Percentiles rank a stretch among this genome's conserved stretches.
Conservation (phyloP, 768 basidiomycete species). For the Lepiota venenata region DNA sequence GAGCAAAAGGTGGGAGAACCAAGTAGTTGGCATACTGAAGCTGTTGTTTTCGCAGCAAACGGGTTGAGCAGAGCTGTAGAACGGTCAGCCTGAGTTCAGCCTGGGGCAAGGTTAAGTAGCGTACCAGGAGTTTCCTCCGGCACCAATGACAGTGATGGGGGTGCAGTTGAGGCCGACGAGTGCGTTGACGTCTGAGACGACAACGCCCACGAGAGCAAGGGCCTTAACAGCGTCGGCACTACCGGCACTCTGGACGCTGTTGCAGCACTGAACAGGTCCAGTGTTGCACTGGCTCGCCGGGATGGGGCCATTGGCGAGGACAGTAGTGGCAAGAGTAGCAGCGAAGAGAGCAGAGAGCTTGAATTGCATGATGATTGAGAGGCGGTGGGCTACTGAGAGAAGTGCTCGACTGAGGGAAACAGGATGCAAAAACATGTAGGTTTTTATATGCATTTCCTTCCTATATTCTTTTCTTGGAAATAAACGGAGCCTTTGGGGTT, state of each 20-base stretch:
- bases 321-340: slow-evolving; percentile 20
- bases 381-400: slow-evolving; percentile 13
- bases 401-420: slow-evolving; percentile 16
- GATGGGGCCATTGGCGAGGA: slow-evolving; percentile 15
- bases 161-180: slow-evolving; percentile 25
- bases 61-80: slow-evolving; percentile 22
- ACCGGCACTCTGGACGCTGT: slow-evolving; percentile 20
- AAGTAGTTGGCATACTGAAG: slow-evolving; percentile 23
- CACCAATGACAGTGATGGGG: slow-evolving; percentile 23
- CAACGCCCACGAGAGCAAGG: slow-evolving; percentile 16
- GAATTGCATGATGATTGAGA: slow-evolving; percentile 18
- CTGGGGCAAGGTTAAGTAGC: neutral
- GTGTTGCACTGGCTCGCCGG: slow-evolving; percentile 19
- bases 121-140: slow-evolving; percentile 21
- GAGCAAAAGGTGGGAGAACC: neutral
- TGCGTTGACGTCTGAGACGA: slow-evolving; percentile 19
- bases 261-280: slow-evolving; percentile 27
- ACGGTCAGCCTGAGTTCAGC: neutral
- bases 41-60: slow-evolving; percentile 29
- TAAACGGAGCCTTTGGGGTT: neutral
- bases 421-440: neutral
- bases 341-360: slow-evolving; percentile 17
- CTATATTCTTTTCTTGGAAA: neutral
- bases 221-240: slow-evolving; percentile 7
- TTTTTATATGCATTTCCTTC: neutral